Conservation (phyloP, 768 basidiomycete genomes). For the Exidia glandulosa region DNA sequence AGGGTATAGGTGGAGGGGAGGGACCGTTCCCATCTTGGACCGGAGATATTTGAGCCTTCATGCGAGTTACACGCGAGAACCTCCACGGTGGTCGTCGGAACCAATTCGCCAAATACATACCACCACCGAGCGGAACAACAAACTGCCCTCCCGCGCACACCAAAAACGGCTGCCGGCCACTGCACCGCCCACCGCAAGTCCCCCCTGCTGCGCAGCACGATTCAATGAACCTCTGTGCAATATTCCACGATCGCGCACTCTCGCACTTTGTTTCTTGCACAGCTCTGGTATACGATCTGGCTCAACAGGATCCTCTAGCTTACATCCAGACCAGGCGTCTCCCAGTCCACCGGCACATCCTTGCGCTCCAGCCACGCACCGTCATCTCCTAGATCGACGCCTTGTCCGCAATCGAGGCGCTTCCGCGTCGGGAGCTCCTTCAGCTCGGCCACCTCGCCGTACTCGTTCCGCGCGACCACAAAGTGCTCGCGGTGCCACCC, state of each 20-base stretch:
- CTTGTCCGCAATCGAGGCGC: constrained; percentile 51
- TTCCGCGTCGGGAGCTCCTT: constrained; percentile 51
- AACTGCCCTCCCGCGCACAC: too few relatives aligned
- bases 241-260: too few relatives aligned
- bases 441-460: constrained; percentile 25
- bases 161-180: neutral
- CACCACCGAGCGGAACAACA: too few relatives aligned
- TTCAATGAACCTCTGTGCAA: too few relatives aligned
- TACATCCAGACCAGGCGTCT: constrained; percentile 39
- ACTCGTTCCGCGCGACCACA: constrained; percentile 37
- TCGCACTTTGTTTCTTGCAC: too few relatives aligned
- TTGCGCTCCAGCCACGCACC: constrained; percentile 59
- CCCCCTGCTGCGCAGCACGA: neutral
- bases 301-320: neutral
- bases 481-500: constrained; percentile 70
- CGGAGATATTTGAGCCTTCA: too few relatives aligned
- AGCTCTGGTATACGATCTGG: too few relatives aligned
- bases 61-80: too few relatives aligned
- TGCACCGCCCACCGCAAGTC: neutral
- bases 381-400: constrained; percentile 55
- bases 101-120: too few relatives aligned
- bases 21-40: too few relatives aligned
- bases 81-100: too few relatives aligned
- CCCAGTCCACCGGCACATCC: constrained; percentile 69
- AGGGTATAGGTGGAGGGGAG: neutral